A percentile compares a stretch with the other conserved stretches of the same genome.
These are phyloP conservation scores for Candida argentea DNA, from an alignment of 805 yeast genomes.

Conservation along the genomic window DNA sequence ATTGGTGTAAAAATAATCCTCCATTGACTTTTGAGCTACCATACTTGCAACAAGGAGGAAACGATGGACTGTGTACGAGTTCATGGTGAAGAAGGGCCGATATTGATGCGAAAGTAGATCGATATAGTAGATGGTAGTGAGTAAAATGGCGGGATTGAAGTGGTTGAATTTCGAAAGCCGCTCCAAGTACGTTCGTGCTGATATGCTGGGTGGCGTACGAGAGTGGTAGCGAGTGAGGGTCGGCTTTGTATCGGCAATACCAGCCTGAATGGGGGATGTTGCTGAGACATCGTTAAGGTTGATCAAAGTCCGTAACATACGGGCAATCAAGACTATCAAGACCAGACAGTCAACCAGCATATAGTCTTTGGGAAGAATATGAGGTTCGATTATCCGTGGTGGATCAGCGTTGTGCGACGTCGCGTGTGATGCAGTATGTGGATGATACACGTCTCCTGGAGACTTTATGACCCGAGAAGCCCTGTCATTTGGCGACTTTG, in stretches of 20 bases:
- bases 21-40: conserved; percentile 80
- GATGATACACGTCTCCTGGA: too few species aligned
- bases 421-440: too few species aligned
- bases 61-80: conserved; percentile 88
- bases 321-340: conserved; percentile 57
- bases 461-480: too few species aligned
- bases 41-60: conserved; percentile 85
- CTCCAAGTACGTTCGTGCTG: conserved; percentile 64
- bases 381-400: too few species aligned
- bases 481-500: too few species aligned
- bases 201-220: conserved; percentile 81
- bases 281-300: conserved; percentile 55
- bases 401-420: too few species aligned
- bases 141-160: conserved; percentile 70
- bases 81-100: conserved; percentile 66
- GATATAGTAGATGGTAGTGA: conserved; percentile 81
- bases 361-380: conserved; percentile 49
- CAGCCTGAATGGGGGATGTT: too few species aligned
- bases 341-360: conserved; percentile 59
- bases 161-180: conserved; percentile 78
- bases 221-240: conserved; percentile 84
- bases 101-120: conserved; percentile 74
- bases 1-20: conserved; percentile 91
- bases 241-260: conserved; percentile 11
- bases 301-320: conserved; percentile 74